Evolutionary conservation across 768 basidiomycete genomes (phyloP), one percentile per base, ranked within the genome.

Genomic region (Coprinellus micaceus): DNA sequence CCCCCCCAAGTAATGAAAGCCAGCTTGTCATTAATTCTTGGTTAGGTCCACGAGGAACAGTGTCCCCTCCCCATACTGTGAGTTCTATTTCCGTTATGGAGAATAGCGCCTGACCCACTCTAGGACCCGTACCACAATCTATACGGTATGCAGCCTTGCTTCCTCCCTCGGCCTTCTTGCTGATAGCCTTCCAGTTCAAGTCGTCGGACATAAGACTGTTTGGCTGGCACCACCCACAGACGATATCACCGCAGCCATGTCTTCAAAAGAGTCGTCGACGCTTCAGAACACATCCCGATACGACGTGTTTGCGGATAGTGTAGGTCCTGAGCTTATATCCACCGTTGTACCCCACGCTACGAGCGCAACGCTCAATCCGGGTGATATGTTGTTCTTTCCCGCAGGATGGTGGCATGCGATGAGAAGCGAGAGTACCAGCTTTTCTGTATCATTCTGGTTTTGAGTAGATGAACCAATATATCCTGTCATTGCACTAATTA

Each of bases 381-480:
- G 95, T 0, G 96, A 98, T 70, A 55, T 95, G 43, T 73, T 98
- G 44, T 89, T 90, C 66, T 86, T 98, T 61, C 96, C 96, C 19
- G 88, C 90, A 3, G 86, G 90, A 26, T 96, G 93, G 93, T 96
- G 93, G 93, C 93, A 96, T 69, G 88, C 87, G 17, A 90, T 93
- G 89, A 82, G 85, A 60, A 87, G 85, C 69, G 90, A 91, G 71
- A 80, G 82, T 22, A 83, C 77, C 37, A 93, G 91, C 72, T 87
- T 91, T 67, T 94, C 92, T 41, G 79, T 94, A 45, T 95, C 94
- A 29, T 88, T 93, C 81, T 94, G 92, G 91, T 95, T 92, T 69
- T 95, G 62, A 54, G 2, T 24, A 25, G 41, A 25, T 44, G 6
- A 39, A 33, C 29, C 21, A 33, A 15, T 13, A 39, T 13, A 6